Percentiles rank a stretch among this genome's conserved stretches.
Conservation (phyloP, 2,329 filamentous ascomycete species). For the Niveomyces coronatus region DNA sequence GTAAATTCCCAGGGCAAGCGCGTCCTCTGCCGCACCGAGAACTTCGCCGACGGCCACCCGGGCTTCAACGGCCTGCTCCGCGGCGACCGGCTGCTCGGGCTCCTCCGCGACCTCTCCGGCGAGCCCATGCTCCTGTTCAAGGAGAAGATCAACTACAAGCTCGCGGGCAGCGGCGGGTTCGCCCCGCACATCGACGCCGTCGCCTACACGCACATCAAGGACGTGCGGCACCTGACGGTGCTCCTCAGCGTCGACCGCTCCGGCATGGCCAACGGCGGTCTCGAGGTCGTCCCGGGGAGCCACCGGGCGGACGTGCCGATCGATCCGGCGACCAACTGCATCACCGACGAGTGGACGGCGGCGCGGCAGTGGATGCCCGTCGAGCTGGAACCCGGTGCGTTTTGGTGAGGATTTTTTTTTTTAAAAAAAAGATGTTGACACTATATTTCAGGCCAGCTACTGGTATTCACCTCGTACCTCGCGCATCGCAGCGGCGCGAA, state of each 20-base stretch:
- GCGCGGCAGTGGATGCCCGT: constrained; percentile 12
- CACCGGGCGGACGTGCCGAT: constrained; percentile 12
- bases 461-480: constrained; percentile 14
- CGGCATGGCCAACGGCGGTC: constrained; percentile 12
- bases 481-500: constrained; percentile 13
- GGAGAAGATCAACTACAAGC: constrained; percentile 16
- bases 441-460: constrained; percentile 9
- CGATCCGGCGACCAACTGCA: constrained; percentile 12
- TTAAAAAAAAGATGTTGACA: not conserved
- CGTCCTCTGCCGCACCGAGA: constrained; percentile 14
- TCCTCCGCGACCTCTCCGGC: constrained; percentile 10
- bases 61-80: constrained; percentile 12
- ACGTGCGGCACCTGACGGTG: constrained; percentile 14
- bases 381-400: constrained; percentile 12
- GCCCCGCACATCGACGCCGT: constrained; percentile 16
- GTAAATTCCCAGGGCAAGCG: constrained; percentile 12
- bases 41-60: constrained; percentile 13
- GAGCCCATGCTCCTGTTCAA: constrained; percentile 15
- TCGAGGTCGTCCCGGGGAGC: constrained; percentile 13
- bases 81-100: constrained; percentile 11
- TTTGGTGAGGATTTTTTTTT: not conserved
- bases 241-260: constrained; percentile 13
- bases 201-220: constrained; percentile 14
- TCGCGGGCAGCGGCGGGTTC: constrained; percentile 14
- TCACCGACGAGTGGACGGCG: constrained; percentile 11